phyloP scores from a whole-genome alignment of 2,329 filamentous ascomycete genomes.

The Tolypocladium tropicale region DNA sequence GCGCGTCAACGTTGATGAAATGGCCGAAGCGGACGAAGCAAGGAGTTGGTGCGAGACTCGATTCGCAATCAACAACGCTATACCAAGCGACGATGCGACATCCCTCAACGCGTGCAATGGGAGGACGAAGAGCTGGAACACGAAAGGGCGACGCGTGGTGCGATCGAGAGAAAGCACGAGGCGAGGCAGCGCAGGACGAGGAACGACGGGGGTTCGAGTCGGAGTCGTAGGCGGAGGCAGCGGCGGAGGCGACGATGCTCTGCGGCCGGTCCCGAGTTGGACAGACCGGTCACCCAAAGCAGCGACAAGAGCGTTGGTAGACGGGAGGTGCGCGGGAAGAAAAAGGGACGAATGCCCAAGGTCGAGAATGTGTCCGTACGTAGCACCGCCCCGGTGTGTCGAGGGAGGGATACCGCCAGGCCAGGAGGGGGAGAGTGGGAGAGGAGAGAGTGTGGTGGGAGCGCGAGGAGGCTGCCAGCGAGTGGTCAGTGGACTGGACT shows the following conservation, averaged over 20 bases:
- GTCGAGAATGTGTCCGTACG: background rate
- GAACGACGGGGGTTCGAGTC: background rate
- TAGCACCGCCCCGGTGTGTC: background rate
- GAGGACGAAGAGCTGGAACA: background rate
- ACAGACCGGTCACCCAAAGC: constrained; percentile 1
- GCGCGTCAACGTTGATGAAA: background rate
- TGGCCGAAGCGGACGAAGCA: background rate
- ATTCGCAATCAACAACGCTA: constrained; percentile 1
- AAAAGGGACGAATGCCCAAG: background rate
- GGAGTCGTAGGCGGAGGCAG: background rate
- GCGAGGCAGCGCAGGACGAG: background rate
- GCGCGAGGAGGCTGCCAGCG: background rate
- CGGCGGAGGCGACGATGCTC: background rate
- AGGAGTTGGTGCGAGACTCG: background rate
- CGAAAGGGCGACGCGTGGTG: background rate
- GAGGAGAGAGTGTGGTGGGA: background rate
- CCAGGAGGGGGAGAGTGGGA: background rate
- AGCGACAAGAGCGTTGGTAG: background rate
- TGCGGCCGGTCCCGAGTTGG: background rate
- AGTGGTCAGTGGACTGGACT: background rate
- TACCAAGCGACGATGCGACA: constrained; percentile 1
- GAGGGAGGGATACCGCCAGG: background rate
- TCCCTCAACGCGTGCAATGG: constrained; percentile 1
- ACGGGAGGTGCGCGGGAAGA: background rate
- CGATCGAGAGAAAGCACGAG: background rate